Evolutionary conservation across 2,329 filamentous ascomycete species (phyloP), one percentile per base, ranked within the genome.

Genomic region (Orbilia quercus): DNA sequence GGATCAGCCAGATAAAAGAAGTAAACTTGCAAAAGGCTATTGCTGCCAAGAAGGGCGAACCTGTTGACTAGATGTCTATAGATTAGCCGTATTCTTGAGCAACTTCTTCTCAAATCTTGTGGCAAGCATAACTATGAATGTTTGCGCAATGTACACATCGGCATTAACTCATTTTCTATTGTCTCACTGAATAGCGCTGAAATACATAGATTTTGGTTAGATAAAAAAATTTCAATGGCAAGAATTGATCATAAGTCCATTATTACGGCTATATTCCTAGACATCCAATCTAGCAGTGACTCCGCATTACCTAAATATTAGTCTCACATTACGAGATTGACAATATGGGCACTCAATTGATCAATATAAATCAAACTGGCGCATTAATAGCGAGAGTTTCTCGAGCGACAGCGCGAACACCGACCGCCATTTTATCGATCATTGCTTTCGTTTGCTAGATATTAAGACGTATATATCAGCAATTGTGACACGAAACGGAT

Each of bases 1-100:
- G 91, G 91, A 82, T 95, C 14, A 86, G 87, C 60, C 88, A 90
- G 66, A 88, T 88, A 14, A 85, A 89, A 81, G 69, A 55, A 11
- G 28, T 22, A 11, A 73, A 73, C 48, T 38, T 73, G 23, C 82
- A 82, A 75, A 84, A 85, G 79, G 88, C 84, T 18, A 82, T 83
- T 78, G 69, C 69, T 44, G 69, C 69, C 7, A 66, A 40, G 80
- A 81, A 75, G 76, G 78, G 59, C 38, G 60, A 73, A 22, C 47
- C 69, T 6, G 69, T 57, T 38, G 69, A 73, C 40, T 73, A 73
- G 54, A 47, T 55, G 23, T 62, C 47, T 22, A 55, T 45, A 11
- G 38, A 9, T 22, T 62, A 51, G 28, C 20, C 16, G 22, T 25
- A 14, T 31, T 48, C 45, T 45, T 23, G 14, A 28, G 9, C 14